A percentile compares a stretch with the other conserved stretches of the same genome.
Conservation (phyloP, 495 filamentous ascomycete species). For the Hyaloscypha bicolor region DNA sequence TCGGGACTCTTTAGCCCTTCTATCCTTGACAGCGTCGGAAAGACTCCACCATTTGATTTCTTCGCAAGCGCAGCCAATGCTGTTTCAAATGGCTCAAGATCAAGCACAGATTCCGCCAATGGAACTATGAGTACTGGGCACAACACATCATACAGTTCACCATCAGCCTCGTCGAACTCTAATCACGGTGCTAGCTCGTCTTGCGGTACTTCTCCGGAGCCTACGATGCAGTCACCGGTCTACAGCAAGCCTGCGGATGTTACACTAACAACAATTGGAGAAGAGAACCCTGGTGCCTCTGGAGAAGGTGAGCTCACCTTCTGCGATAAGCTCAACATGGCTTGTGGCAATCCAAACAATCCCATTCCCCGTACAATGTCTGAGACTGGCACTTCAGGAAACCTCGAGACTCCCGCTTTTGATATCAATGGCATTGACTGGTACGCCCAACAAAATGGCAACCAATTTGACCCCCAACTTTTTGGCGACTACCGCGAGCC, state of each 20-base stretch:
- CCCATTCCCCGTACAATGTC: constrained; percentile 55
- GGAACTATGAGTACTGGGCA: constrained; percentile 44
- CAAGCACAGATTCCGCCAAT: constrained; percentile 61
- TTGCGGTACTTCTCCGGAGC: constrained; percentile 66
- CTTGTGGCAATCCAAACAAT: constrained; percentile 71
- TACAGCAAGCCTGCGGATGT: constrained; percentile 64
- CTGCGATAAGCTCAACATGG: constrained; percentile 72
- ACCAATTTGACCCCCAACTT: constrained; percentile 87
- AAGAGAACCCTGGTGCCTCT: constrained; percentile 46
- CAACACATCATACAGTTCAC: constrained; percentile 50
- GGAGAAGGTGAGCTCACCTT: constrained; percentile 48
- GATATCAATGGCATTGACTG: constrained; percentile 64
- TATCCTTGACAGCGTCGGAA: constrained; percentile 42
- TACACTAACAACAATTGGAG: constrained; percentile 56
- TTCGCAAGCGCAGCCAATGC: constrained; percentile 19
- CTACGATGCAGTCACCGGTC: constrained; percentile 54
- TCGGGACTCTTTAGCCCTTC: constrained; percentile 51
- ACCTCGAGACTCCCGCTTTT: constrained; percentile 33
- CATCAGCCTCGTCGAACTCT: constrained; percentile 63
- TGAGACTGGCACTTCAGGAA: constrained; percentile 31
- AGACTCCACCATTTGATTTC: constrained; percentile 38
- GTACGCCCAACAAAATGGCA: constrained; percentile 81
- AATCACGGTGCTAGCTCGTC: constrained; percentile 70
- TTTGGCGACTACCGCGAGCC: constrained; percentile 95
- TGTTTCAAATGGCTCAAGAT: constrained; percentile 39